Evolutionary conservation across 148 eudicot genomes (phyloP).

Genomic region (Amaranthus palmeri): DNA sequence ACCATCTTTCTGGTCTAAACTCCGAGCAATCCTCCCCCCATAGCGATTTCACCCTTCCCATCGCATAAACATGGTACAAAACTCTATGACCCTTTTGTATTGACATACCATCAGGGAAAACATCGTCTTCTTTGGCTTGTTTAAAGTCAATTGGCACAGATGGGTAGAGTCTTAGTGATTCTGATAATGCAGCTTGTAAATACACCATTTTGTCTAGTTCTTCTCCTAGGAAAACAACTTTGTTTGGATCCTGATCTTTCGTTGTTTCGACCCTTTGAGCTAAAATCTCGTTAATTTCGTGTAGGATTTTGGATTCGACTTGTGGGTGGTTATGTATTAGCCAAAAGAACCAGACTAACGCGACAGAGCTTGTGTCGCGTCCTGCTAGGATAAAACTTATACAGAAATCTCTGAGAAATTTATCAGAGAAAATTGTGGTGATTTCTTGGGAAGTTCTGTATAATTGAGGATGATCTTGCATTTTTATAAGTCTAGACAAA

Average conservation of each 20-base stretch:
- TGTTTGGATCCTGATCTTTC: not conserved
- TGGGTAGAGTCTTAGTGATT: slow-evolving; percentile 46
- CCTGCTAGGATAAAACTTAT: slow-evolving; percentile 61
- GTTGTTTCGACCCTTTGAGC: not conserved
- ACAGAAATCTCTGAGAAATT: slow-evolving; percentile 42
- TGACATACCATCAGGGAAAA: slow-evolving; percentile 37
- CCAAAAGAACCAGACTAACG: slow-evolving; percentile 58
- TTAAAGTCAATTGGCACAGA: slow-evolving; percentile 54
- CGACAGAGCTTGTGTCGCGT: slow-evolving; percentile 56
- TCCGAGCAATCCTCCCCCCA: slow-evolving; percentile 45
- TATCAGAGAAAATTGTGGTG: slow-evolving; percentile 22
- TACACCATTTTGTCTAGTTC: slow-evolving; percentile 52
- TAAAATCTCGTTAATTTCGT: slow-evolving; percentile 30
- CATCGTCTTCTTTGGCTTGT: slow-evolving; percentile 44
- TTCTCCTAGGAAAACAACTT: slow-evolving; percentile 25
- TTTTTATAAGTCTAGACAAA: slow-evolving; percentile 44
- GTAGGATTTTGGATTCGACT: slow-evolving; percentile 33
- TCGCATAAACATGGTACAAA: slow-evolving; percentile 37
- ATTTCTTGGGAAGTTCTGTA: not conserved
- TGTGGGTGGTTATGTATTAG: slow-evolving; percentile 33
- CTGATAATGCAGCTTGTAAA: slow-evolving; percentile 48
- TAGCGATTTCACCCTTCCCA: slow-evolving; percentile 35
- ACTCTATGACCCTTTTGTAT: slow-evolving; percentile 36
- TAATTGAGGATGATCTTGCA: slow-evolving; percentile 15
- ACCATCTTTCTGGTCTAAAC: slow-evolving; percentile 44